Base-by-base conservation (phyloP, 352 stramenopile genomes). In the Phytopythium montanum region DNA sequence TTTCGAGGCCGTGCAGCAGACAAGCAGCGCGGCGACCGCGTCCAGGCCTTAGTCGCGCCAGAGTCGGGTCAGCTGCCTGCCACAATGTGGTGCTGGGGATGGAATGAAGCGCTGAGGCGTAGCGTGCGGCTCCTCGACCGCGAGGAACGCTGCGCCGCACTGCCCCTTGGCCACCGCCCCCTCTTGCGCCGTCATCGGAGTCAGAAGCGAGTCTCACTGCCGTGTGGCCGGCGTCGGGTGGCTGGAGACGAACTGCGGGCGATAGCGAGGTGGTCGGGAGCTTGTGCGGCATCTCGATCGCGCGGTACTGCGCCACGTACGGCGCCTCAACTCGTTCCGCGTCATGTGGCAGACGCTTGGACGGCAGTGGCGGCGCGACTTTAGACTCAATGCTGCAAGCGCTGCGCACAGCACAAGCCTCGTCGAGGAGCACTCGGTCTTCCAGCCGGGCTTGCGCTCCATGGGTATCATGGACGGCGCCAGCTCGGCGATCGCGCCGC, bases 281-380 rank as follows among this genome's bases (percentile, higher is more conserved):
- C 59, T 84, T 85, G 55, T 81, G 71, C 33, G 88, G 60, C 54
- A 79, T 79, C 63, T 88, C 75, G 34, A 84, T 66, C 34, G 73
- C 69, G 31, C 70, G 74, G 64, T 90, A 88, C 44, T 78, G 69
- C 34, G 73, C 69, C 29, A 60, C 65, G 65, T 86, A 87, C 38
- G 80, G 77, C 54, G 62, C 67, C 38, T n/a, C n/a, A n/a, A n/a
- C n/a, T n/a, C 80, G 53, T 90, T 93, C 52, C 81, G 84, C 25
- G 72, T 66, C 23, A 88, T 93, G 79, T 91, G 80, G 80, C 74
- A 87, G 61, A 87, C 75, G 21, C 71, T 93, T n/a, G n/a, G n/a
- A 57, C 74, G 81, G 14, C 74, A 88, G 5, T 93, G 84, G 81
- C 76, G 79, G 61, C 72, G 76, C 36, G 78, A 91, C 53, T 93